Conservation (phyloP, 169 alveolate species). For the Cyclospora cayetanensis region DNA sequence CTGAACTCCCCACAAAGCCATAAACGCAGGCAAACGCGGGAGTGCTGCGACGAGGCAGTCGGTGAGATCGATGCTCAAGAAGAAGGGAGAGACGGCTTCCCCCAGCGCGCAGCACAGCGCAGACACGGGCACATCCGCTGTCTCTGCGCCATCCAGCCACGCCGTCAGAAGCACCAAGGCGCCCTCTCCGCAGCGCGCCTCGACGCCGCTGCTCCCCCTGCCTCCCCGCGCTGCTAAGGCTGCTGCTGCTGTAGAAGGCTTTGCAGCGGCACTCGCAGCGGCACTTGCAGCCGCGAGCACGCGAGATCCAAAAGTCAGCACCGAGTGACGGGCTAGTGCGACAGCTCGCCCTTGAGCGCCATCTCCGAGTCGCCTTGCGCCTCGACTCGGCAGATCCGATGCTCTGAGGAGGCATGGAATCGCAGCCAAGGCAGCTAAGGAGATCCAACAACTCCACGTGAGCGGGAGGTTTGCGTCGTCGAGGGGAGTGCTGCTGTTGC, state of each 20-base stretch:
- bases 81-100: background rate
- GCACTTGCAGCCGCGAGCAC: background rate
- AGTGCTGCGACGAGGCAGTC: constrained; percentile 65
- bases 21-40: constrained; percentile 20
- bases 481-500: background rate
- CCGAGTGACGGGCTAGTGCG: background rate
- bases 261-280: background rate
- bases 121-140: background rate
- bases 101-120: constrained; percentile 21
- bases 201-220: background rate
- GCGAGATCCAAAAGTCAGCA: background rate
- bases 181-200: constrained; percentile 19
- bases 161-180: constrained; percentile 3
- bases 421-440: constrained; percentile 6
- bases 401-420: background rate
- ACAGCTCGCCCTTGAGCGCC: background rate
- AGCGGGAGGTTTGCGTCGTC: background rate
- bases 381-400: constrained; percentile 45
- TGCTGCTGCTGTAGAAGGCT: background rate
- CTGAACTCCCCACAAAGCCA: constrained; percentile 58
- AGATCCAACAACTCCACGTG: constrained; percentile 11
- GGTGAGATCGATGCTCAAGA: background rate
- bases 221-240: background rate
- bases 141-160: constrained; percentile 49
- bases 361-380: background rate